These are phyloP conservation scores for Clonostachys sp. DNA, from an alignment of 2,329 filamentous ascomycete genomes.

Conservation along the genomic window DNA sequence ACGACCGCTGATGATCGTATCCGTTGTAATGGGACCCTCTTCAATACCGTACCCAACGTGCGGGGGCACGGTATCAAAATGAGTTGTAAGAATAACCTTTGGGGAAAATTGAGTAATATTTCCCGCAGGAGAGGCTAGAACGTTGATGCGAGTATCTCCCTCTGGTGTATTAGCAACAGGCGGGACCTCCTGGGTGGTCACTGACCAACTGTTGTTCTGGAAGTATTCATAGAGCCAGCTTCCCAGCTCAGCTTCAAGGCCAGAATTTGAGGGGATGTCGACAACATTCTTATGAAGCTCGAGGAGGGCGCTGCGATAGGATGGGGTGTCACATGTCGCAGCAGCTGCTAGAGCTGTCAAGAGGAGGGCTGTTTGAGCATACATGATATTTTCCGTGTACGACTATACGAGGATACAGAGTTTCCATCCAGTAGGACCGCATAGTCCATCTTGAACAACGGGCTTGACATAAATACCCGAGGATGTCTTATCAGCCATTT, in stretches of 20 bases:
- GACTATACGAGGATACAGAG: no score
- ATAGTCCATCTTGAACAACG: no score
- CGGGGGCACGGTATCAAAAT: constrained; percentile 72
- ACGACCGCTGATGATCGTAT: constrained; percentile 47
- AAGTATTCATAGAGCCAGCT: constrained; percentile 67
- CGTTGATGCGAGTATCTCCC: constrained; percentile 12
- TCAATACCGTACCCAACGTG: constrained; percentile 59
- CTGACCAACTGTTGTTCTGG: constrained; percentile 35
- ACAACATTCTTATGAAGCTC: constrained; percentile 71
- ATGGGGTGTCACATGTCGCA: constrained; percentile 12
- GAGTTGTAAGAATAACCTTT: constrained; percentile 40
- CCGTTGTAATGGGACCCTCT: constrained; percentile 14
- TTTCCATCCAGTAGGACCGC: no score
- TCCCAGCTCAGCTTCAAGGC: constrained; percentile 64
- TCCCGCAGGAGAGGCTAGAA: no score
- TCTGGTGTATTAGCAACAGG: constrained; percentile 19
- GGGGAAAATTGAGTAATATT: constrained; percentile 36
- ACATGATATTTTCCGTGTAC: no score
- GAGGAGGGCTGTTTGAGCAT: no score
- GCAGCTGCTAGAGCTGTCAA: no score
- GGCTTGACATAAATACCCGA: no score
- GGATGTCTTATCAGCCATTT: no score
- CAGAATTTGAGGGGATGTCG: constrained; percentile 66
- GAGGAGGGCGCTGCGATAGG: constrained; percentile 51
- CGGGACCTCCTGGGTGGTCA: constrained; percentile 33